These are phyloP conservation scores for Trichomonas gallinae DNA, from an alignment of 208 protist species.

Conservation along the genomic window DNA sequence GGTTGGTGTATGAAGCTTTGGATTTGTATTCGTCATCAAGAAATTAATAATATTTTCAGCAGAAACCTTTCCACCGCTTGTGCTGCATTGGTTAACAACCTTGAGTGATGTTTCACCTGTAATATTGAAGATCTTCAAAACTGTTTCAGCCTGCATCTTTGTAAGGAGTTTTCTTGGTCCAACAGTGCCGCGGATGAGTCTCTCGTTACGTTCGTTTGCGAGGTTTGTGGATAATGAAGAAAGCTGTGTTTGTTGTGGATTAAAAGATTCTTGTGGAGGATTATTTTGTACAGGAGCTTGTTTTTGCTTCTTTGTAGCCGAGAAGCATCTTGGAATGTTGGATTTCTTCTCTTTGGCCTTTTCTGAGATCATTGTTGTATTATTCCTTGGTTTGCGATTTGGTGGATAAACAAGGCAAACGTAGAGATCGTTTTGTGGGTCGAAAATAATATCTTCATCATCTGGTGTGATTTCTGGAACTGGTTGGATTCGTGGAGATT, in stretches of 20 bases:
- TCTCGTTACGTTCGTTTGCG: not conserved
- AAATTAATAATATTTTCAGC: not conserved
- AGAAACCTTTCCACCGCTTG: not conserved
- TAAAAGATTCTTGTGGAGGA: not conserved
- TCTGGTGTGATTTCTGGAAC: not conserved
- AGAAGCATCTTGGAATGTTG: not conserved
- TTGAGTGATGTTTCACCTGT: not conserved
- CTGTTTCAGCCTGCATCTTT: not conserved
- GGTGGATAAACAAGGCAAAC: not conserved
- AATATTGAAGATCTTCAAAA: not conserved
- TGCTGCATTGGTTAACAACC: not conserved
- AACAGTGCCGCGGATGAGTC: not conserved
- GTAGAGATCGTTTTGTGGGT: not conserved
- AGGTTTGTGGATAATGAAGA: not conserved
- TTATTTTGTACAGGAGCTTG: not conserved
- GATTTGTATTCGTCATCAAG: not conserved
- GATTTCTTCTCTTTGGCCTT: not conserved
- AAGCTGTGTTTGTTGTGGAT: not conserved
- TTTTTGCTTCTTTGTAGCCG: not conserved
- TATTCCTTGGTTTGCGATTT: not conserved
- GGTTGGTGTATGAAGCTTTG: not conserved
- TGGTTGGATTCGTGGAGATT: not conserved
- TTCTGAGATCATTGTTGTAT: not conserved
- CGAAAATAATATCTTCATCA: not conserved
- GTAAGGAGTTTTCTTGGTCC: not conserved